Percentiles rank a stretch among this genome's conserved stretches.
These are phyloP conservation scores for Fusarium sacchari DNA, from an alignment of 2,329 filamentous ascomycete genomes.

Conservation along the genomic window DNA sequence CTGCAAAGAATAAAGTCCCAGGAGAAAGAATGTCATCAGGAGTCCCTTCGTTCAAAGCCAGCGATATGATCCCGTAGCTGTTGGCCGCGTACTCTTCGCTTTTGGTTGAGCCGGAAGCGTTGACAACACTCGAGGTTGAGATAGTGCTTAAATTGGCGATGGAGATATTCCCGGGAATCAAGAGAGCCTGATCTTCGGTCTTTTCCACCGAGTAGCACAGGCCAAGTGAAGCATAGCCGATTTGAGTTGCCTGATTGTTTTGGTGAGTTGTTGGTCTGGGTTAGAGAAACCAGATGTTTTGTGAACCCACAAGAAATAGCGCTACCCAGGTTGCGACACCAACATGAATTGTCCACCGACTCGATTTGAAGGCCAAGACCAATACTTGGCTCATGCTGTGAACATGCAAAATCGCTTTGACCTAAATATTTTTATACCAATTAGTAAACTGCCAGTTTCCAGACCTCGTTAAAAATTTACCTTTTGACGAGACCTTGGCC, in stretches of 20 bases:
- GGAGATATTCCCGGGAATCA: not conserved
- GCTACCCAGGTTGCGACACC: not conserved
- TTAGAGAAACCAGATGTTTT: not conserved
- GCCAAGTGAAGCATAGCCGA: not conserved
- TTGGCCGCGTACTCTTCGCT: not conserved
- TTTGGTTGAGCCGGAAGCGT: not conserved
- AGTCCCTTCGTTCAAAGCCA: not conserved
- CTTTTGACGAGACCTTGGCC: not conserved
- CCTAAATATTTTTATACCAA: rapidly evolving
- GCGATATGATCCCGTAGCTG: not conserved
- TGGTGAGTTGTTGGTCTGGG: not conserved
- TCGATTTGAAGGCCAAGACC: not conserved
- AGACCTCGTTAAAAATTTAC: rapidly evolving
- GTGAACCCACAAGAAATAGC: not conserved
- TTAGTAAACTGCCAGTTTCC: not conserved
- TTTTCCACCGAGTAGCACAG: not conserved
- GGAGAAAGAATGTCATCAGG: not conserved
- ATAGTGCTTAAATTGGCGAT: not conserved
- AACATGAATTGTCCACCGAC: not conserved
- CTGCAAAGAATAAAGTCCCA: not conserved
- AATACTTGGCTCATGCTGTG: not conserved
- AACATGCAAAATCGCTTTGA: not conserved
- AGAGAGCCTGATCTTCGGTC: not conserved
- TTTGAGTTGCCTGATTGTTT: not conserved
- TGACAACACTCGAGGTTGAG: not conserved